Evolutionary conservation across 768 basidiomycete genomes (phyloP), one percentile per base, ranked within the genome.

Genomic region (Leccinum pellstonianum): DNA sequence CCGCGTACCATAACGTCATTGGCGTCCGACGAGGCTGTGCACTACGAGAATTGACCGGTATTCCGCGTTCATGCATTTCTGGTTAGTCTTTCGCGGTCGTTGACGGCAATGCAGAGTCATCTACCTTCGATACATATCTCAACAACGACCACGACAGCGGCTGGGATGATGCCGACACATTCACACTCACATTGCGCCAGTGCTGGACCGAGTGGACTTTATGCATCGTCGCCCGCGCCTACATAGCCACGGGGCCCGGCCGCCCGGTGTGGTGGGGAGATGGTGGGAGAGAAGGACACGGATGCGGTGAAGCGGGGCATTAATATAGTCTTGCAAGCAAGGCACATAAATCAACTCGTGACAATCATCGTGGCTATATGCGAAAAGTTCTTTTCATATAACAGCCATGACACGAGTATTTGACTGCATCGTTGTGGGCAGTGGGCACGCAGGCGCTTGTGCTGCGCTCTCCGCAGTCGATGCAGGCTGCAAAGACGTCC

Each of bases 381-480:
- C n/a, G n/a, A 21, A 11, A 23, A 48, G 47, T 48, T 23, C 11
- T 19, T 23, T 23, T 19, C 5, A 33, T 38, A 38, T 17, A 21
- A 19, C 11, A 48, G 5, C 19, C 21, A 71, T 73, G 68, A 50
- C 37, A 19, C 52, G 21, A 15, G 56, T 55, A 15, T 80, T 75
- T 65, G 86, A 87, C 65, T 86, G 83, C 64, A 76, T 88, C 62
- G 78, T 89, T 46, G 75, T 89, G 15, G 86, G 86, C 14, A 83
- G 86, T 25, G 86, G 87, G 19, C 82, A 88, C 67, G 86, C 87
- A 55, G 86, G 86, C 27, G 83, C 83, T 63, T 86, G 81, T 59
- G 86, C 87, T 6, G 87, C 87, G 1, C 74, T 86, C 47, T 76
- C 85, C 53, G 86, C 86, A 14, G 75, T 74, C 48, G 83, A 88